Conservation (phyloP, 345 rosid species). For the Xanthoceras sorbifolium region DNA sequence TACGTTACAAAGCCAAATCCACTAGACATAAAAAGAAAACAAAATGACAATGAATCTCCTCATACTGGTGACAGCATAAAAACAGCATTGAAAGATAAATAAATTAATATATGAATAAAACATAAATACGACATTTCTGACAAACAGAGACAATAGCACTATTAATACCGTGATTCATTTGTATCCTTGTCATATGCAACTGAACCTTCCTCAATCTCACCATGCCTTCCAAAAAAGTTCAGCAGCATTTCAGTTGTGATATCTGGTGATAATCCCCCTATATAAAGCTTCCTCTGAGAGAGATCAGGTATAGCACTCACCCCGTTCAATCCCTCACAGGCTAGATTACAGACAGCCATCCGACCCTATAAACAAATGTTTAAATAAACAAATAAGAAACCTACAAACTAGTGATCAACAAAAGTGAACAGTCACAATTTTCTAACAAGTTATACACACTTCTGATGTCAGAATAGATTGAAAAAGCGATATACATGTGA, state of each 20-base stretch:
- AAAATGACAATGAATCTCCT: slow-evolving; percentile 17
- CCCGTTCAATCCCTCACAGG: slow-evolving; percentile 60
- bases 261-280: slow-evolving; percentile 65
- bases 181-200: slow-evolving; percentile 74
- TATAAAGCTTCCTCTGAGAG: slow-evolving; percentile 62
- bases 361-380: slow-evolving; percentile 49
- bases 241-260: slow-evolving; percentile 61
- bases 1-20: slow-evolving; percentile 74
- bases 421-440: neutral
- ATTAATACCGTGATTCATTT: slow-evolving; percentile 54
- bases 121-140: neutral
- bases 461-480: neutral
- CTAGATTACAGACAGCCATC: slow-evolving; percentile 64
- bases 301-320: slow-evolving; percentile 47
- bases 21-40: slow-evolving; percentile 35
- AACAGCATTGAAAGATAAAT: neutral
- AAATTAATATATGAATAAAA: neutral
- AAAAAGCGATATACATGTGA: neutral
- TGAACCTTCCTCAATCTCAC: slow-evolving; percentile 70
- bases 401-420: neutral
- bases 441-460: neutral
- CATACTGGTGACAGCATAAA: no score
- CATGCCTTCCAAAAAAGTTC: slow-evolving; percentile 47
- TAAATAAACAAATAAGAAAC: neutral
- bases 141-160: neutral